Base-by-base conservation (phyloP, 352 stramenopile species). In the Phytopythium sindhum region DNA sequence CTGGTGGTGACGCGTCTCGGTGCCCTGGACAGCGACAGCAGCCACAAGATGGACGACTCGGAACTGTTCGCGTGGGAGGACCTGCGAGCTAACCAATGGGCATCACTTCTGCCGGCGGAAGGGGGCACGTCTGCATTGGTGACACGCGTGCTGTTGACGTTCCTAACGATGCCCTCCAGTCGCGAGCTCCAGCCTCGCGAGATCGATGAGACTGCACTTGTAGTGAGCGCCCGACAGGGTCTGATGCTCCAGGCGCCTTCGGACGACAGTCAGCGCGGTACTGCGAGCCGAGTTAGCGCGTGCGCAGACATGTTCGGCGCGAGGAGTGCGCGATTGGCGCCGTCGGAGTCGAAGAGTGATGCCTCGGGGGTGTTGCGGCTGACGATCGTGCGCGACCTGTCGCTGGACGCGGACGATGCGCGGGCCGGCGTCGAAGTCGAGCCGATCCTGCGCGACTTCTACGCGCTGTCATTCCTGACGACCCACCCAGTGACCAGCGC, bases 401-500 rank as follows among this genome's bases (percentile, higher is more conserved):
- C 75, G 39, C 52, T 73, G 28, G 65, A 77, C 48, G 52, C 61
- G 12, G 67, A 57, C 2, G 68, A 73, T 45, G 64, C 60, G 3
- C 41, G 72, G 11, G 42, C 62, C 24, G 41, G 19, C 41, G 23
- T 4, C 47, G 47, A 53, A 21, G 71, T 84, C 57, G 64, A 60
- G 33, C 48, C 62, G 1, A 77, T 93, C 60, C 64, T 93, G 60
- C 63, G 64, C 10, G 79, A 93, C 42, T 90, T 89, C 41, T 61
- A 81, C 44, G 75, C 73, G 50, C 72, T 88, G n/a, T 90, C 82
- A 44, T 93, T 85, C 53, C 67, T 93, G 67, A 93, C 84, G 15
- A 87, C 82, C 60, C 80, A 93, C 45, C 84, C 84, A 19, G 74
- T 87, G 51, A 84, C 80, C 21, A 76, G 86, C 51, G 66, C 80